Evolutionary conservation across 257 asterid species (phyloP).

Genomic region (Perilla frutescens): DNA sequence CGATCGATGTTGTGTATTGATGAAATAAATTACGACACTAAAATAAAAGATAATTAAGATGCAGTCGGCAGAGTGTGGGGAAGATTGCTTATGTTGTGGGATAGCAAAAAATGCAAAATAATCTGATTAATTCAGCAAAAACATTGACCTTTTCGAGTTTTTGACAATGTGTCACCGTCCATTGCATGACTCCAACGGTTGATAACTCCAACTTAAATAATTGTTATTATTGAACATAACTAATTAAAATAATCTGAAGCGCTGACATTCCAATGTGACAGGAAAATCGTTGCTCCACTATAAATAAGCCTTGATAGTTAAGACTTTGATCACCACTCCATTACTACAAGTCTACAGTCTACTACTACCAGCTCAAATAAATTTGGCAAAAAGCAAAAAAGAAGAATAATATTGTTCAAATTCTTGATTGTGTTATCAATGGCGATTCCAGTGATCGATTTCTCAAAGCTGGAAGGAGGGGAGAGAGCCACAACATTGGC

Average conservation of each 20-base stretch:
- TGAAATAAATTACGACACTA: background rate
- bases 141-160: slow-evolving; percentile 27
- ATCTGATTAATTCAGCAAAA: slow-evolving; percentile 1
- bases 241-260: background rate
- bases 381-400: background rate
- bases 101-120: background rate
- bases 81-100: background rate
- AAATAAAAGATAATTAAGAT: background rate
- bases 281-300: slow-evolving; percentile 45
- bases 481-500: slow-evolving; percentile 57
- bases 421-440: slow-evolving; percentile 33
- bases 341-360: background rate
- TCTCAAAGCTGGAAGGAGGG: slow-evolving; percentile 55
- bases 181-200: slow-evolving; percentile 34
- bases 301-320: slow-evolving; percentile 41
- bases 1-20: too few relatives aligned
- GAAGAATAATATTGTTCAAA: background rate
- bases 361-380: slow-evolving; percentile 12
- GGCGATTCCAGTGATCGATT: slow-evolving; percentile 70
- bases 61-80: background rate
- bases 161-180: slow-evolving; percentile 29
- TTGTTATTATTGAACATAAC: slow-evolving; percentile 20
- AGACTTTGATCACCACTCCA: slow-evolving; percentile 33
- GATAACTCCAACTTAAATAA: background rate
- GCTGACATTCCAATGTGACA: slow-evolving; percentile 49